A percentile compares a stretch with the other conserved stretches of the same genome.
phyloP scores from a whole-genome alignment of 257 asterid species.

The Echium plantagineum region DNA sequence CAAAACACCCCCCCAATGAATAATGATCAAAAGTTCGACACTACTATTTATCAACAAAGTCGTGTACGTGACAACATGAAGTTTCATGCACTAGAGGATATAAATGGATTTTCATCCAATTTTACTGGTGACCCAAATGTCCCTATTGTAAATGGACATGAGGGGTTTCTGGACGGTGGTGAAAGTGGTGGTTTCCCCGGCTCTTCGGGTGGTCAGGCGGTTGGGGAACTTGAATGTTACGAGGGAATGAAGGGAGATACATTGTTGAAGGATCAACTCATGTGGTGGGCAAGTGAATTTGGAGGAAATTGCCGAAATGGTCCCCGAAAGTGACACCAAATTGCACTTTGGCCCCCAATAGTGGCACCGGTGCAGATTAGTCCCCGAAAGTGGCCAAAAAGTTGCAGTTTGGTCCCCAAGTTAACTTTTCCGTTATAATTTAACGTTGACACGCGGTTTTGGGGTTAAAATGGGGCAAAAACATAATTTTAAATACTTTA shows the following conservation, averaged over 20 bases:
- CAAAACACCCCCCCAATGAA: conserved; percentile 34
- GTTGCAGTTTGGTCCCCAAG: too few species aligned
- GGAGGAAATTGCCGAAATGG: too few species aligned
- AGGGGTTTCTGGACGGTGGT: conserved; percentile 30
- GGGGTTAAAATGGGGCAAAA: too few species aligned
- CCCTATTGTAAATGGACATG: conserved; percentile 29
- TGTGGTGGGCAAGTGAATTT: conserved; percentile 83
- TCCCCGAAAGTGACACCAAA: too few species aligned
- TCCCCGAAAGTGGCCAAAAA: too few species aligned
- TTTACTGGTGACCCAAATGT: neutral
- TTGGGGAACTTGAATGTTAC: conserved; percentile 35
- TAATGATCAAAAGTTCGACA: conserved; percentile 11
- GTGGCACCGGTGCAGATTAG: too few species aligned
- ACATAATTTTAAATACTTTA: too few species aligned
- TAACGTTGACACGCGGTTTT: too few species aligned
- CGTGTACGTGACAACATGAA: conserved; percentile 13
- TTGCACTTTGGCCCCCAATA: too few species aligned
- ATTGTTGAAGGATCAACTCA: conserved; percentile 19
- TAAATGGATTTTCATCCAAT: conserved; percentile 17
- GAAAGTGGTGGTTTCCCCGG: conserved; percentile 15
- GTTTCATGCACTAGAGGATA: conserved; percentile 6
- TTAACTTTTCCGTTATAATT: too few species aligned
- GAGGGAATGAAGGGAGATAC: conserved; percentile 29
- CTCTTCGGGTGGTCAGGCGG: conserved; percentile 7
- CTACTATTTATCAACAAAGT: conserved; percentile 2